A percentile compares a stretch with the other conserved stretches of the same genome.
Conservation (phyloP, 805 yeast species). For the Metschnikowia koreensis region DNA sequence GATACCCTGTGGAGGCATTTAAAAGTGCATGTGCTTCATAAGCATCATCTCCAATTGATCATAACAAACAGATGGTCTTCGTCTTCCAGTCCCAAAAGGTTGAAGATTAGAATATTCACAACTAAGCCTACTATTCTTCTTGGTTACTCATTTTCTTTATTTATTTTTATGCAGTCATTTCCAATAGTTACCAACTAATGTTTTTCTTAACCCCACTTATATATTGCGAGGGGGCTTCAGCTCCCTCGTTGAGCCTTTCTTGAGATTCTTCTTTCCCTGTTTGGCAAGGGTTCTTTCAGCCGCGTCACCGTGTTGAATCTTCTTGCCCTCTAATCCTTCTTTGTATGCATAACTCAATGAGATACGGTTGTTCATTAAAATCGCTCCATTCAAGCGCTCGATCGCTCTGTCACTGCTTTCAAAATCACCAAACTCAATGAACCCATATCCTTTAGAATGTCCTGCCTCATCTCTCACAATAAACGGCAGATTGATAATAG, state of each 20-base stretch:
- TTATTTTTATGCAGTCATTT: too few relatives aligned
- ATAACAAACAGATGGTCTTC: too few relatives aligned
- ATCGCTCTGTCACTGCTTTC: slow-evolving; percentile 72
- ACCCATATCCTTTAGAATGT: slow-evolving; percentile 61
- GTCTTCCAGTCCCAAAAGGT: too few relatives aligned
- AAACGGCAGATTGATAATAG: slow-evolving; percentile 47
- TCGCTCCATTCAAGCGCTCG: slow-evolving; percentile 62
- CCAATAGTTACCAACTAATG: neutral
- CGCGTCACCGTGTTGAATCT: slow-evolving; percentile 67
- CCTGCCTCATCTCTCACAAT: slow-evolving; percentile 51
- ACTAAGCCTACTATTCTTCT: too few relatives aligned
- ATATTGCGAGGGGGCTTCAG: neutral
- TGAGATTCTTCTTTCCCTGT: slow-evolving; percentile 49
- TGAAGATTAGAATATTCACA: too few relatives aligned
- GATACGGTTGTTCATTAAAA: slow-evolving; percentile 64
- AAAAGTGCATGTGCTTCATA: too few relatives aligned
- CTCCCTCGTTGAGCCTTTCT: slow-evolving; percentile 1
- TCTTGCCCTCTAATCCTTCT: slow-evolving; percentile 46
- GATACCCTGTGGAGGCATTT: too few relatives aligned
- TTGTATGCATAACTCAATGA: slow-evolving; percentile 70
- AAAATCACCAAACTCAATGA: slow-evolving; percentile 61
- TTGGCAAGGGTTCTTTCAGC: slow-evolving; percentile 71
- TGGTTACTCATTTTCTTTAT: neutral
- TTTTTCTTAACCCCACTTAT: neutral
- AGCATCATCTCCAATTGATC: too few relatives aligned